These are phyloP conservation scores for Nothophytophthora sp. DNA, from an alignment of 352 stramenopile species.

Conservation along the genomic window DNA sequence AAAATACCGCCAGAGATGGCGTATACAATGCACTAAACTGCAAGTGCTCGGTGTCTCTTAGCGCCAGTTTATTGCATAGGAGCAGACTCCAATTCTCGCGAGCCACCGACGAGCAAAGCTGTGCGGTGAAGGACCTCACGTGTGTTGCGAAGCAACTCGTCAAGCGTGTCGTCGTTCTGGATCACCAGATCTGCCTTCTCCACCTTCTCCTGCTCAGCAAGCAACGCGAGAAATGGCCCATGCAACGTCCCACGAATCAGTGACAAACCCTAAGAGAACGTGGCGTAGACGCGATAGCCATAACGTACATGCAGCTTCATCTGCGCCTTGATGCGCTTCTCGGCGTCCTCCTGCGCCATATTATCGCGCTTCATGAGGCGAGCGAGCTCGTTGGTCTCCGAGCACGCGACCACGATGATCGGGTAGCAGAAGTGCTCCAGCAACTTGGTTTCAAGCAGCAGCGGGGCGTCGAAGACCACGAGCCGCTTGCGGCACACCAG, in stretches of 20 bases:
- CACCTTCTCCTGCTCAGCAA: slow-evolving; percentile 75
- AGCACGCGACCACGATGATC: slow-evolving; percentile 83
- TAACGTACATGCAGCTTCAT: slow-evolving; percentile 87
- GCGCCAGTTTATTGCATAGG: slow-evolving; percentile 16
- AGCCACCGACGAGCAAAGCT: slow-evolving; percentile 44
- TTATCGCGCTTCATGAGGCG: slow-evolving; percentile 80
- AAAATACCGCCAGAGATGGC: too few relatives aligned
- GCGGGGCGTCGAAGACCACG: slow-evolving; percentile 78
- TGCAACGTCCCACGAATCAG: not conserved
- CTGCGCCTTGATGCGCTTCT: slow-evolving; percentile 92
- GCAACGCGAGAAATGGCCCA: slow-evolving; percentile 1
- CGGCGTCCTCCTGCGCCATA: slow-evolving; percentile 84
- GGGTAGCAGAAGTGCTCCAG: slow-evolving; percentile 85
- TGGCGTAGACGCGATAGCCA: not conserved
- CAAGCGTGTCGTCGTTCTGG: slow-evolving; percentile 87
- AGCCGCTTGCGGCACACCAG: slow-evolving; percentile 65
- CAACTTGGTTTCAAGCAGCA: slow-evolving; percentile 86
- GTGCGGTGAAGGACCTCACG: slow-evolving; percentile 46
- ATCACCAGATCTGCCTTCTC: slow-evolving; percentile 90
- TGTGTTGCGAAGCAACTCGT: slow-evolving; percentile 57
- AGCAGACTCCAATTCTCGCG: slow-evolving; percentile 36
- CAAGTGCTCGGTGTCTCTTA: too few relatives aligned
- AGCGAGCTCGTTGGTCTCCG: slow-evolving; percentile 61
- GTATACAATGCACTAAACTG: too few relatives aligned
- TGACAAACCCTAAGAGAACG: not conserved